Percentiles rank a stretch among this genome's conserved stretches.
phyloP scores from a whole-genome alignment of 805 yeast genomes.

The Lipomyces mesembrius region DNA sequence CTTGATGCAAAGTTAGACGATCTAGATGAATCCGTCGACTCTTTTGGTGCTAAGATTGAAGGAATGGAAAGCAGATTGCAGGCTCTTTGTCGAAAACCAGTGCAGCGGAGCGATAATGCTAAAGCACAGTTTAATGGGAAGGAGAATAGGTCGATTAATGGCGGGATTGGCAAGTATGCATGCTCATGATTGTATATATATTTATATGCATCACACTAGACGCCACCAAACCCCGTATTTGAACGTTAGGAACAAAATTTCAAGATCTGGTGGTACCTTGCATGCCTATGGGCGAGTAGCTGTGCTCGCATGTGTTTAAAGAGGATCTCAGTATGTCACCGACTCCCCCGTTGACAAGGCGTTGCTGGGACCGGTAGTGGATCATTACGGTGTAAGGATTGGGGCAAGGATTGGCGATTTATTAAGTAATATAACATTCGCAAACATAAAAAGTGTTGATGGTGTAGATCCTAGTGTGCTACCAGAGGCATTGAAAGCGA shows the following conservation, averaged over 20 bases:
- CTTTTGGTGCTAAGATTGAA: conserved; percentile 50
- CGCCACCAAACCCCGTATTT: no score
- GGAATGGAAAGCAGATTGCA: conserved; percentile 44
- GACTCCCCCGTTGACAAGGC: no score
- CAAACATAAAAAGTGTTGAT: neutral
- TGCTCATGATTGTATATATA: neutral
- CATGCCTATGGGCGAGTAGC: no score
- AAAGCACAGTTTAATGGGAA: neutral
- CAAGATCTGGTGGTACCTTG: no score
- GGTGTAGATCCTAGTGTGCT: neutral
- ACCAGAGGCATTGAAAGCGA: no score
- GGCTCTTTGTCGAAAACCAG: neutral
- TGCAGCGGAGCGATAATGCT: neutral
- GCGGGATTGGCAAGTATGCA: neutral
- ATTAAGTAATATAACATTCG: neutral
- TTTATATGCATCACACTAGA: no score
- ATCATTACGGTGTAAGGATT: conserved; percentile 1
- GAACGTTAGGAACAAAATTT: no score
- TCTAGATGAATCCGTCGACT: conserved; percentile 62
- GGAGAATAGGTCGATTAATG: neutral
- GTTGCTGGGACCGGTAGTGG: no score
- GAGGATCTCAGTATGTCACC: no score
- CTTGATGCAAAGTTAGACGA: conserved; percentile 66
- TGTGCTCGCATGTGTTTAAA: no score
- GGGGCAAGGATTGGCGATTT: neutral